A percentile compares a stretch with the other conserved stretches of the same genome.
phyloP scores from a whole-genome alignment of 805 yeast genomes.

The Blastobotrys chiropterorum region DNA sequence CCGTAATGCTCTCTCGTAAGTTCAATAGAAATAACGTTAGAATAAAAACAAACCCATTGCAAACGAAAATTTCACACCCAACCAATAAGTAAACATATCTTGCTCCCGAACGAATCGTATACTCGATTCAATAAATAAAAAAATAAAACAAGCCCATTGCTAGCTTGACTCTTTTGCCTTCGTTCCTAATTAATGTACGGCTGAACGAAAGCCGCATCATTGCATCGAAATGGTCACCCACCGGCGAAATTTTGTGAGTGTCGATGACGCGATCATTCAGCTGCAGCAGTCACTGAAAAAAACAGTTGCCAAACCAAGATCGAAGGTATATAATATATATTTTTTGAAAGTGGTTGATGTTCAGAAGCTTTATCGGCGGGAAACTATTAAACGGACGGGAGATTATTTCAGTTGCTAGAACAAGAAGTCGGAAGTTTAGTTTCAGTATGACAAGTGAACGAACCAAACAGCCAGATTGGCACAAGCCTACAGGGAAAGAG shows the following conservation, averaged over 20 bases:
- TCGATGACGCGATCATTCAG: not conserved
- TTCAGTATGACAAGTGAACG: not conserved
- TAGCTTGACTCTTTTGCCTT: no score
- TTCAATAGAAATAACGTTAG: no score
- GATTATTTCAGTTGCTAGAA: not conserved
- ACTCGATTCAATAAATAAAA: no score
- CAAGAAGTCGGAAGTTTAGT: not conserved
- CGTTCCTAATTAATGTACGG: no score
- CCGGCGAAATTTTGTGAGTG: not conserved
- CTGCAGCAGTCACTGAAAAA: not conserved
- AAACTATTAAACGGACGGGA: not conserved
- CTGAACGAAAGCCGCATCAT: not conserved
- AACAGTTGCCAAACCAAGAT: not conserved
- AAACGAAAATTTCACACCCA: no score
- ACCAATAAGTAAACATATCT: no score
- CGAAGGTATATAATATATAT: not conserved
- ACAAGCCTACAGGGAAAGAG: slow-evolving; percentile 29
- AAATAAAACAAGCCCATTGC: no score
- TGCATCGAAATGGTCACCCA: not conserved
- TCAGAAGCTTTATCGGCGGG: not conserved
- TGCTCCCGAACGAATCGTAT: no score
- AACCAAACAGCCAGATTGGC: slow-evolving; percentile 47
- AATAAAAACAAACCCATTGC: no score
- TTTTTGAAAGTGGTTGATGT: not conserved
- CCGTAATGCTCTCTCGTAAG: no score